A percentile compares a stretch with the other conserved stretches of the same genome.
Evolutionary conservation across 192 early-diverging fungal genomes (phyloP).

Genomic region (Backusella sp.): DNA sequence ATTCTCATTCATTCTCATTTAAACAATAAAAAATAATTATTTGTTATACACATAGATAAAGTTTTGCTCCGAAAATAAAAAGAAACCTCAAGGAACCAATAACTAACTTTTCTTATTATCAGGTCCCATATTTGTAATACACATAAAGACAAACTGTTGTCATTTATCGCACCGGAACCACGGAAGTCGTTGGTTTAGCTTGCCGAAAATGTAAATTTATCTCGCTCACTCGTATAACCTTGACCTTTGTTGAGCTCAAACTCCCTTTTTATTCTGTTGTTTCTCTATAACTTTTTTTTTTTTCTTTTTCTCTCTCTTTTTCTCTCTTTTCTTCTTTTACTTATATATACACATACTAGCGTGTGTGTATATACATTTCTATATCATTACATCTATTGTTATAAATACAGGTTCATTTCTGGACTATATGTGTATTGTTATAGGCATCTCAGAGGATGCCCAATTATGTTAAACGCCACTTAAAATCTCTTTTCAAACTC

Average conservation of each 20-base stretch:
- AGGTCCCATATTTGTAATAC: not conserved
- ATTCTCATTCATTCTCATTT: not conserved
- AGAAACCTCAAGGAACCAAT: not conserved
- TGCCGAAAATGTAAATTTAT: conserved; percentile 8
- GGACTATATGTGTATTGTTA: not conserved
- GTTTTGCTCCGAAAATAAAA: conserved; percentile 1
- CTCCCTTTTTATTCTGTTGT: not conserved
- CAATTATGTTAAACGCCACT: not conserved
- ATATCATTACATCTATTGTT: not conserved
- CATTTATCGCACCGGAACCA: not conserved
- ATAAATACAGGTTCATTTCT: not conserved
- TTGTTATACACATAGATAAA: not conserved
- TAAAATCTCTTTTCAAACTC: not conserved
- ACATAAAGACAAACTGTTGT: not conserved
- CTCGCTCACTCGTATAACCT: not conserved
- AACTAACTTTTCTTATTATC: not conserved
- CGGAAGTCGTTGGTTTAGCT: conserved; percentile 10
- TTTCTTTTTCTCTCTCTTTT: not conserved
- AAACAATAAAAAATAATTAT: not conserved
- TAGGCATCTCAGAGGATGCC: conserved; percentile 4
- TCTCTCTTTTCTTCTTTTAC: not conserved
- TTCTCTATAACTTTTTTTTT: not conserved
- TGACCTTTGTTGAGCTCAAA: not conserved
- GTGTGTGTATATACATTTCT: not conserved
- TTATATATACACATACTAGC: not conserved